Percentiles rank a stretch among this genome's conserved stretches.
Conservation (phyloP, 306 rosid genomes). For the Medicago arabica region DNA sequence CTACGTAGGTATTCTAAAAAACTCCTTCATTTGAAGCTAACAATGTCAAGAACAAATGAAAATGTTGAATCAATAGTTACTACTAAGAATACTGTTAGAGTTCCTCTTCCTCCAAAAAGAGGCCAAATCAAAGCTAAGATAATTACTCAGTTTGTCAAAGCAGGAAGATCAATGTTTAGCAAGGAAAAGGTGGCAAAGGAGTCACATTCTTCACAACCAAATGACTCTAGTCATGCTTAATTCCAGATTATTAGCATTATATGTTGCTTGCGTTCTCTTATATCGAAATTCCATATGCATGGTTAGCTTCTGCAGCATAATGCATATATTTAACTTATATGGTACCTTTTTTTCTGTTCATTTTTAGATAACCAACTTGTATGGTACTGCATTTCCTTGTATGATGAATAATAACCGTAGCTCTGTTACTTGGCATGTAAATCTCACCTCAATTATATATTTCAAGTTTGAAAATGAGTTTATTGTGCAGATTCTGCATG, state of each 20-base stretch:
- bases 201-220: constrained; percentile 3
- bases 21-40: constrained; percentile 10
- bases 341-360: background rate
- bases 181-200: constrained; percentile 46
- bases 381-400: constrained; percentile 6
- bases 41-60: constrained; percentile 49
- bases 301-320: background rate
- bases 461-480: too few species aligned
- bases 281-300: background rate
- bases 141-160: constrained; percentile 38
- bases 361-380: background rate
- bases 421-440: constrained; percentile 19
- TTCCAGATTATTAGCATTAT: background rate
- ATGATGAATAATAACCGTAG: background rate
- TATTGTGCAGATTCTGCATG: too few species aligned
- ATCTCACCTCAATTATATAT: background rate
- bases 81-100: constrained; percentile 31
- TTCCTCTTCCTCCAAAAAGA: constrained; percentile 71
- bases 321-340: constrained; percentile 22
- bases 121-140: constrained; percentile 70
- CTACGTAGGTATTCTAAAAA: background rate
- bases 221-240: background rate
- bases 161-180: constrained; percentile 47
- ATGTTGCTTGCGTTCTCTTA: background rate
- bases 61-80: constrained; percentile 27